Evolutionary conservation across 306 rosid species (phyloP).

Genomic region (Lathyrus aphaca): DNA sequence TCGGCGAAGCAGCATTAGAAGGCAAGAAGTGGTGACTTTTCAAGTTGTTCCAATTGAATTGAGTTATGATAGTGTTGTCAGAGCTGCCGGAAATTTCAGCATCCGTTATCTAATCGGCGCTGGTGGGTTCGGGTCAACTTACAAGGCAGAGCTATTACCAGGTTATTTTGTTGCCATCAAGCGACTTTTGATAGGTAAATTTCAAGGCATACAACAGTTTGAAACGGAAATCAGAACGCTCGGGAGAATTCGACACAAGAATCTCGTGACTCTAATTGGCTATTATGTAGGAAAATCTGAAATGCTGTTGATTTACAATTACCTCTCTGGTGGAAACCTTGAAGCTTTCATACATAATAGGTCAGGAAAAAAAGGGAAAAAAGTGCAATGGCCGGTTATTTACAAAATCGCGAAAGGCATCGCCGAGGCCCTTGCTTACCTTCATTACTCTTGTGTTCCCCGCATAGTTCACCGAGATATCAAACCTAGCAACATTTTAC

Average conservation of each 20-base stretch:
- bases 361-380: conserved; percentile 46
- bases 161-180: conserved; percentile 67
- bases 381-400: conserved; percentile 56
- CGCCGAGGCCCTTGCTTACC: conserved; percentile 68
- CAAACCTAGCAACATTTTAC: conserved; percentile 82
- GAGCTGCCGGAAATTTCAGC: conserved; percentile 68
- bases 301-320: conserved; percentile 75
- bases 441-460: conserved; percentile 71
- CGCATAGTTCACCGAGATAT: conserved; percentile 76
- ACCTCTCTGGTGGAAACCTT: conserved; percentile 75
- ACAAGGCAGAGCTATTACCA: conserved; percentile 69
- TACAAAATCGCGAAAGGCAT: conserved; percentile 67
- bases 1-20: conserved; percentile 47
- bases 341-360: conserved; percentile 65
- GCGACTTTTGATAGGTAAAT: conserved; percentile 62
- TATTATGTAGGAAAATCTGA: conserved; percentile 67
- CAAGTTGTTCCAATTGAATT: conserved; percentile 54
- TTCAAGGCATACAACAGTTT: conserved; percentile 77
- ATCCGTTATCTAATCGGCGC: conserved; percentile 62
- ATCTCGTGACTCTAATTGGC: conserved; percentile 76
- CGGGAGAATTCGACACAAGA: conserved; percentile 68
- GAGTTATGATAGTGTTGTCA: conserved; percentile 56
- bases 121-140: conserved; percentile 77
- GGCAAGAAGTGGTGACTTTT: conserved; percentile 55
- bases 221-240: conserved; percentile 73